Evolutionary conservation across 306 rosid genomes (phyloP), one percentile per base, ranked within the genome.

Genomic region (Casuarina glauca): DNA sequence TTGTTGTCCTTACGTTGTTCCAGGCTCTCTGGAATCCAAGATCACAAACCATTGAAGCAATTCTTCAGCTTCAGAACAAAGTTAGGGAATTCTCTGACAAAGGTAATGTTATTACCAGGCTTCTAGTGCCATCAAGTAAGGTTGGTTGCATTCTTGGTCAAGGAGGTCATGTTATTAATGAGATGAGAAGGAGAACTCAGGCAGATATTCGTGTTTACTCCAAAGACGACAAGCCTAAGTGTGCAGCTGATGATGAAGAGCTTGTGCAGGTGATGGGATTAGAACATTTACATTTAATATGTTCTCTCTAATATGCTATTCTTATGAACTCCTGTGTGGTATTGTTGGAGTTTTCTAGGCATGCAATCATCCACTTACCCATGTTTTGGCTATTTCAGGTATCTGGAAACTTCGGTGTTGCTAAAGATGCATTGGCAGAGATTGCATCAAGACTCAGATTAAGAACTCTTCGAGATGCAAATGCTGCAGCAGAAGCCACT

Each of bases 121-220:
- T 84, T 77, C 87, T 84, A 76, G 87, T 77, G 32, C 79, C 81
- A 32, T 80, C 84, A 4, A 76, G 79, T 72, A 76, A 77, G 74
- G 82, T 77, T 80, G 84, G 84, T 41, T 84, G 87, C 87, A 35
- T 84, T 49, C 81, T 84, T 77, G 87, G 87, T 60, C 79, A 80
- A 84, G 87, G 87, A 69, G 84, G 84, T n/a, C 73, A 72, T 50
- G 76, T 84, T 41, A 80, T 80, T 26, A 84, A 76, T 76, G 87
- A 84, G 70, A 73, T 80, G 82, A 81, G 84, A 19, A 77, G 79
- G 78, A 73, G 79, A 80, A 84, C 84, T 54, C 81, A 75, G 52
- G 83, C 78, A 54, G 81, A 76, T 63, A 79, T 76, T 73, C 82
- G 85, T 35, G 77, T 84, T 16, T 69, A 49, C 73, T 80, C 85